Evolutionary conservation across 208 protist genomes (phyloP), one percentile per base, ranked within the genome.

Genomic region (Wallacemonas sp.): DNA sequence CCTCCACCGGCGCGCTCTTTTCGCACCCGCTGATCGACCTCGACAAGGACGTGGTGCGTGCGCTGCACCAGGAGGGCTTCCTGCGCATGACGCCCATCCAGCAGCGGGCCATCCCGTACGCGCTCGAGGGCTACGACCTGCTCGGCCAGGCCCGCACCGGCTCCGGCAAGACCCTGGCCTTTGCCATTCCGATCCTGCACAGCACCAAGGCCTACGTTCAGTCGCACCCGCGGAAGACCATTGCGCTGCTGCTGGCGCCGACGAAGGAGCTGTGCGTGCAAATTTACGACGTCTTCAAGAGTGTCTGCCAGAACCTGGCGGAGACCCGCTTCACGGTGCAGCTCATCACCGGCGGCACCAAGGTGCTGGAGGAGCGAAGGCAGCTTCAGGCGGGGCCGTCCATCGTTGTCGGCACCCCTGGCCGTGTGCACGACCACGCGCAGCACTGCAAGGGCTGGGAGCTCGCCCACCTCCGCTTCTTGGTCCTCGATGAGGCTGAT

Each of bases 401-500:
- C 2, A 81, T 97, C 36, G 88, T 95, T 0, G 88, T 97, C 4
- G 92, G 88, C 41, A 97, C 92, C 14, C 92, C 92, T 1, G 92
- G 92, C 26, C 86, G 92, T 50, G 61, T 97, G 18, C 88, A 91
- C 54, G 92, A 97, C 65, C 92, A 97, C 72, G 81, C 89, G n/a
- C 63, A 71, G 36, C 82, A 97, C 65, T 92, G 82, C 62, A 75
- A 72, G 16, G 77, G 74, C 0, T 80, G 83, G 79, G 77, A 97
- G 49, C 79, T 99, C 18, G 91, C 94, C 48, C 91, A 94, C 57
- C 91, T 98, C 73, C 98, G 91, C 20, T 98, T 91, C 65, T 82
- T 99, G 5, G 94, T 99, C 42, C 84, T 99, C n/a, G 98, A 99
- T 75, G 98, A 99, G 79, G 98, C 98, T 1, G 98, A 99, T 77